Evolutionary conservation across 306 rosid genomes (phyloP).

Genomic region (Malus sylvestris): DNA sequence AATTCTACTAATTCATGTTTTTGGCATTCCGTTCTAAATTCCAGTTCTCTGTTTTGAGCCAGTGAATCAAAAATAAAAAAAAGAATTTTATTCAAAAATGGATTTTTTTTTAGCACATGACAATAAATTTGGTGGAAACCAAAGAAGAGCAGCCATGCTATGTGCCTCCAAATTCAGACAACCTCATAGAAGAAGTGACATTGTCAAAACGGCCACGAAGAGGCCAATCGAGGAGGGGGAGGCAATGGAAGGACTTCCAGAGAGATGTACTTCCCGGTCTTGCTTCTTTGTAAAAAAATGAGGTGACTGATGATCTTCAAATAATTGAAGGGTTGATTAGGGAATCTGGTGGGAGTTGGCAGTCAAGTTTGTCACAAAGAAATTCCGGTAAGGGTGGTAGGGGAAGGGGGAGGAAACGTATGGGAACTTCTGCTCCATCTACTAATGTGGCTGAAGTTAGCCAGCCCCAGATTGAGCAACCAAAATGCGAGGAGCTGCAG

Average conservation of each 20-base stretch:
- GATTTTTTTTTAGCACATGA: slow-evolving; percentile 56
- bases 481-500: neutral
- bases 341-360: slow-evolving; percentile 67
- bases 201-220: slow-evolving; percentile 46
- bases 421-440: too few species aligned
- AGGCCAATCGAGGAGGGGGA: slow-evolving; percentile 64
- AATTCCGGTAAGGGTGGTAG: slow-evolving; percentile 1
- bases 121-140: slow-evolving; percentile 48
- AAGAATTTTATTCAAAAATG: too few species aligned
- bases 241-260: slow-evolving; percentile 79
- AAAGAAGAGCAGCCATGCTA: slow-evolving; percentile 59
- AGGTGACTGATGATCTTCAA: slow-evolving; percentile 88
- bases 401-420: too few species aligned
- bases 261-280: slow-evolving; percentile 83
- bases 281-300: slow-evolving; percentile 66
- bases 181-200: slow-evolving; percentile 45
- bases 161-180: slow-evolving; percentile 47
- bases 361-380: slow-evolving; percentile 17
- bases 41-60: too few species aligned
- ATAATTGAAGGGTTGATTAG: slow-evolving; percentile 75
- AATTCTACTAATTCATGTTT: too few species aligned
- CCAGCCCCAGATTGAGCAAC: neutral
- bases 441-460: too few species aligned
- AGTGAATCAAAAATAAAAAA: too few species aligned
- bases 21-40: too few species aligned